These are phyloP conservation scores for Seiridium unicorne DNA, from an alignment of 2,329 filamentous ascomycete species.

Conservation along the genomic window DNA sequence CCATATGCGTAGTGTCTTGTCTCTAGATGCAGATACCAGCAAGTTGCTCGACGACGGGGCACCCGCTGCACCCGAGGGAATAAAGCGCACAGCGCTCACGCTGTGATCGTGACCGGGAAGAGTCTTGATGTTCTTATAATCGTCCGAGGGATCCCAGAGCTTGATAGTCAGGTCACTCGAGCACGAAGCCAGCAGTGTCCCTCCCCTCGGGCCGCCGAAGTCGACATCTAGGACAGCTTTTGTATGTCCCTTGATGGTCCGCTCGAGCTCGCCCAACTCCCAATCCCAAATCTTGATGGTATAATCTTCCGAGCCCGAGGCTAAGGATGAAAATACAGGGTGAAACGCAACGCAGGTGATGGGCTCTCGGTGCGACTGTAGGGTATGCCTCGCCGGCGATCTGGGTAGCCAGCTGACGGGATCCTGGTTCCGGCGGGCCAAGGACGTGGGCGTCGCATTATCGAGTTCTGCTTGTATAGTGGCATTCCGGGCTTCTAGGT, in stretches of 20 bases:
- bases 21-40: slow-evolving; percentile 81
- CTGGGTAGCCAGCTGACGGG: slow-evolving; percentile 84
- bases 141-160: slow-evolving; percentile 87
- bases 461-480: slow-evolving; percentile 81
- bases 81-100: slow-evolving; percentile 84
- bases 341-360: slow-evolving; percentile 92
- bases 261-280: slow-evolving; percentile 87
- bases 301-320: slow-evolving; percentile 86
- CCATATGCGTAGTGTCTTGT: slow-evolving; percentile 85
- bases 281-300: slow-evolving; percentile 98
- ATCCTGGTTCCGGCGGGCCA: slow-evolving; percentile 79
- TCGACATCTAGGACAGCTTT: slow-evolving; percentile 86
- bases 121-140: slow-evolving; percentile 94
- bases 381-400: slow-evolving; percentile 74
- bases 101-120: slow-evolving; percentile 90
- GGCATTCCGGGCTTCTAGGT: slow-evolving; percentile 75
- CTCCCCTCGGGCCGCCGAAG: slow-evolving; percentile 81
- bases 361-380: slow-evolving; percentile 78
- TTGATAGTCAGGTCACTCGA: slow-evolving; percentile 91
- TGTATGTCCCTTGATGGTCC: slow-evolving; percentile 89
- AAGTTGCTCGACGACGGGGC: slow-evolving; percentile 79
- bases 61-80: slow-evolving; percentile 78
- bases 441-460: slow-evolving; percentile 72
- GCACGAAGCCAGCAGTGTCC: slow-evolving; percentile 78
- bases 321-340: slow-evolving; percentile 84